phyloP scores from a whole-genome alignment of 1,284 basidiomycete species.

The Ceratorhiza oryzae-sativae region DNA sequence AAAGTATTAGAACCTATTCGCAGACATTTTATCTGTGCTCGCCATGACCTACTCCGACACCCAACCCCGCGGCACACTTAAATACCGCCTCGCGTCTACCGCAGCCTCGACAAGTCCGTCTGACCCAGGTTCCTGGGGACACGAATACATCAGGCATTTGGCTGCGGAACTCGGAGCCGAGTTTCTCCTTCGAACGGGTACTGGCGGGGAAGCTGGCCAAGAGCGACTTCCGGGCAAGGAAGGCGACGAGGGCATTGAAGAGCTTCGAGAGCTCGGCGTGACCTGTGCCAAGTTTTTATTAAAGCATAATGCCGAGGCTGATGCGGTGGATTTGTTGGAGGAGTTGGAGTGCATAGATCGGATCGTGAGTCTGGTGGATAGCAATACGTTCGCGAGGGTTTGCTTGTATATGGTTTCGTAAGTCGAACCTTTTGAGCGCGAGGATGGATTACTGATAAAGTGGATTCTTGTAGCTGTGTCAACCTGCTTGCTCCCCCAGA shows the following conservation, averaged over 20 bases:
- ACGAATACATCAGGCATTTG: constrained; percentile 98
- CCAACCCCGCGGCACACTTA: constrained; percentile 90
- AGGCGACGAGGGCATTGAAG: constrained; percentile 64
- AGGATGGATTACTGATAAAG: not conserved
- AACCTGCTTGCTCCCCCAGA: constrained; percentile 93
- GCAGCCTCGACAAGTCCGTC: constrained; percentile 71
- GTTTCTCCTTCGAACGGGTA: constrained; percentile 65
- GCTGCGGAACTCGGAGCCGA: constrained; percentile 97
- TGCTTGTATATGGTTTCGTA: constrained; percentile 97
- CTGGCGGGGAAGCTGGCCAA: constrained; percentile 20
- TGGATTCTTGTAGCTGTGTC: constrained; percentile 70
- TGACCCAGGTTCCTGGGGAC: constrained; percentile 96
- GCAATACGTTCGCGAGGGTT: constrained; percentile 91
- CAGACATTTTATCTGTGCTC: constrained; percentile 98
- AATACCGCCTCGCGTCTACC: constrained; percentile 86
- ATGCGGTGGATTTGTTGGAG: constrained; percentile 95
- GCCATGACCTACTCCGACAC: constrained; percentile 99
- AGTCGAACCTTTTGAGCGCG: constrained; percentile 47
- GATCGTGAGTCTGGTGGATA: constrained; percentile 79
- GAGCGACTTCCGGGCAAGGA: constrained; percentile 45
- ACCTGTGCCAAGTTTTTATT: constrained; percentile 93
- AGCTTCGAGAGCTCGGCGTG: constrained; percentile 77
- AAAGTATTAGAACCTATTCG: constrained; percentile 78
- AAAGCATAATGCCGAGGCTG: constrained; percentile 96
- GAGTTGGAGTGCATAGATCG: constrained; percentile 92